A percentile compares a stretch with the other conserved stretches of the same genome.
phyloP scores from a whole-genome alignment of 2,329 filamentous ascomycete species.

The Nothophoma quercina region DNA sequence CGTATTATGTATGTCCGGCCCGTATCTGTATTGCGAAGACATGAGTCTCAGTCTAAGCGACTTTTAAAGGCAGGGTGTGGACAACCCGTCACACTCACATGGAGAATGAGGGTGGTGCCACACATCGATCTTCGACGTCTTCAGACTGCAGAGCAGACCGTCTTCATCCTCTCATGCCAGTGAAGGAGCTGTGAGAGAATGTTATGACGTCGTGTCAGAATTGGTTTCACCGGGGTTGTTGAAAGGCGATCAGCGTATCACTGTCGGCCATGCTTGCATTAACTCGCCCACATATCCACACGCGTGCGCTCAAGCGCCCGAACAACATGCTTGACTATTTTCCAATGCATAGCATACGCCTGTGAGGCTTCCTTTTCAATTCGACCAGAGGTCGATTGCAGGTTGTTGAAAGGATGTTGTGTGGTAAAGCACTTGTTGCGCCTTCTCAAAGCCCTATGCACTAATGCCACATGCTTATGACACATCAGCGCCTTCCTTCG shows the following conservation, averaged over 20 bases:
- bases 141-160: conserved; percentile 17
- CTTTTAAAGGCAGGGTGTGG: conserved; percentile 38
- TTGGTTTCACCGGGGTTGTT: too few relatives aligned
- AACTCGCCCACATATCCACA: background rate
- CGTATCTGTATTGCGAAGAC: conserved; percentile 49
- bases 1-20: conserved; percentile 45
- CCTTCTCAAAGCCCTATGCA: too few relatives aligned
- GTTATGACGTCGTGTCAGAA: conserved; percentile 19
- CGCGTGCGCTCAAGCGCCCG: too few relatives aligned
- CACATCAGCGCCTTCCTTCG: background rate
- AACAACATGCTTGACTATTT: background rate
- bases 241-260: background rate
- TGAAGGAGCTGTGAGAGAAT: conserved; percentile 27
- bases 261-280: background rate
- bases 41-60: conserved; percentile 44
- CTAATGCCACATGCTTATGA: background rate
- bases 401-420: too few relatives aligned
- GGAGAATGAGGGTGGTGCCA: conserved; percentile 27
- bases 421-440: too few relatives aligned
- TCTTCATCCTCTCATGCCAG: conserved; percentile 32
- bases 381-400: too few relatives aligned
- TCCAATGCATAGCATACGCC: background rate
- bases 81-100: conserved; percentile 25
- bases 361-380: too few relatives aligned
- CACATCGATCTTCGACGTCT: conserved; percentile 35